These are phyloP conservation scores for Malus hybrid DNA, from an alignment of 331 rosid species.

Conservation along the genomic window DNA sequence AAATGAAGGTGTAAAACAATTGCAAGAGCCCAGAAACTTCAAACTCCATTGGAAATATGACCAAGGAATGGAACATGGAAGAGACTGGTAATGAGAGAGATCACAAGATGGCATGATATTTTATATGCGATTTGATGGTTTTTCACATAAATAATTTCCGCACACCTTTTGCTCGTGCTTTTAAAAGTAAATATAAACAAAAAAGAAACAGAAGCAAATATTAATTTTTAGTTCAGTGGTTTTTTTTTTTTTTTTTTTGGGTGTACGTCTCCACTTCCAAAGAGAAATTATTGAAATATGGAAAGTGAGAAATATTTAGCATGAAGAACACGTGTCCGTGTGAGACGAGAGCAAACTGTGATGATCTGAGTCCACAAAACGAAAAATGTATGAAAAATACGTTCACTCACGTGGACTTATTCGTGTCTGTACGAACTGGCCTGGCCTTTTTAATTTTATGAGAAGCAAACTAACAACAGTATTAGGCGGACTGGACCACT, in stretches of 20 bases:
- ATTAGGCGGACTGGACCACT: background rate
- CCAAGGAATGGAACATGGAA: background rate
- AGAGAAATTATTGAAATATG: background rate
- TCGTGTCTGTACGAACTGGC: background rate
- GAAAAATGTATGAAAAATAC: background rate
- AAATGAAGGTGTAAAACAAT: slow-evolving; percentile 4
- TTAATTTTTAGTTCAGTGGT: background rate
- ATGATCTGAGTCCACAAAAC: background rate
- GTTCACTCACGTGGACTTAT: slow-evolving; percentile 33
- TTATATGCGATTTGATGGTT: background rate
- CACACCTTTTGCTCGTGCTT: background rate
- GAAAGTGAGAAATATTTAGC: background rate
- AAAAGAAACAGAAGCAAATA: too few relatives aligned
- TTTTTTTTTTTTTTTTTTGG: background rate
- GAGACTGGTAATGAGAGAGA: background rate
- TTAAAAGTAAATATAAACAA: background rate
- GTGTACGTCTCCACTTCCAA: background rate
- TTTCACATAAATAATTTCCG: background rate
- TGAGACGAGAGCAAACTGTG: slow-evolving; percentile 3
- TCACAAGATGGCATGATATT: slow-evolving; percentile 1
- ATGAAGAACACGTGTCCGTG: slow-evolving; percentile 26
- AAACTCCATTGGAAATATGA: slow-evolving; percentile 25
- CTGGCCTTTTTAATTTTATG: background rate
- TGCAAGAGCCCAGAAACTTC: slow-evolving; percentile 20
- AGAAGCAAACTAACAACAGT: background rate